These are phyloP conservation scores for Dothistroma pini DNA, from an alignment of 2,329 filamentous ascomycete species.

Conservation along the genomic window DNA sequence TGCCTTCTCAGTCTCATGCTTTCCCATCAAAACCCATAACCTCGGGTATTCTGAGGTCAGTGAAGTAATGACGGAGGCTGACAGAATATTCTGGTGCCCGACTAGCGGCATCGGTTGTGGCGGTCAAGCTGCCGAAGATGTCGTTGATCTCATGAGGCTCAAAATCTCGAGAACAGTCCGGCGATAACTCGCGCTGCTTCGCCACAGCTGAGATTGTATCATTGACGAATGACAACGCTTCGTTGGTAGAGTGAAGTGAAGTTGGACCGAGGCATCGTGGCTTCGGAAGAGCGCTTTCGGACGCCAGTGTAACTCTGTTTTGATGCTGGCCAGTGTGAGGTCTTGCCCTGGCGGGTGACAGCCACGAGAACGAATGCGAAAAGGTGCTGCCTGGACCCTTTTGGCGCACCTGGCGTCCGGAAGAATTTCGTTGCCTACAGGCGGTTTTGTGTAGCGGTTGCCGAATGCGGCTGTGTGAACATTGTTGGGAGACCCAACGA, in stretches of 20 bases:
- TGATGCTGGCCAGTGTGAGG: neutral
- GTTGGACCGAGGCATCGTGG: neutral
- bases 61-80: neutral
- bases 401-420: neutral
- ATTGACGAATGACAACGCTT: neutral
- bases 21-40: neutral
- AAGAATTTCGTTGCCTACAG: neutral
- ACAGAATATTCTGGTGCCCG: neutral
- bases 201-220: neutral
- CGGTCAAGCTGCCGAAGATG: neutral
- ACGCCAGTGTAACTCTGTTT: neutral
- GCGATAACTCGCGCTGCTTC: neutral
- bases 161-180: neutral
- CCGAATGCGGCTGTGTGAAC: neutral
- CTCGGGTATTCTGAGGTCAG: neutral
- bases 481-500: constrained; percentile 1
- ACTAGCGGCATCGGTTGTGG: neutral
- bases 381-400: constrained; percentile 1
- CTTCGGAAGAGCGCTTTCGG: neutral
- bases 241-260: neutral
- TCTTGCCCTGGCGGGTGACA: neutral
- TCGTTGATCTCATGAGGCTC: neutral
- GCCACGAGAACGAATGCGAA: neutral
- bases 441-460: neutral
- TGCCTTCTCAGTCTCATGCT: neutral